Evolutionary conservation across 108 stramenopile species (phyloP), one percentile per base, ranked within the genome.

Genomic region (Cyclotella sp.): DNA sequence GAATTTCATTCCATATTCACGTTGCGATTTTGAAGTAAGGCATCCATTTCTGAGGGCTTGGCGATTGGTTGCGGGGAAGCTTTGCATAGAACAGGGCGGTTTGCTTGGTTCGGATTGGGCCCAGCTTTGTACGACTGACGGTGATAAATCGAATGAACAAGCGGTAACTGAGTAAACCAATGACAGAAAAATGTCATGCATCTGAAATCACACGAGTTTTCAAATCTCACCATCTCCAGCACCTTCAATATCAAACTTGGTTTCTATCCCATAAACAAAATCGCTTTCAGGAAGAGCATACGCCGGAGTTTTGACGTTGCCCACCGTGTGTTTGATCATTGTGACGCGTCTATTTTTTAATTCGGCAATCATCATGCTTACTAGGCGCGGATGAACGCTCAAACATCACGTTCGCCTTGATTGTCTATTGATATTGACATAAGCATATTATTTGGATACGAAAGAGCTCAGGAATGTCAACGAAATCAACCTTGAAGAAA

Each of bases 51-150:
- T 77, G 10, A 86, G 79, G 2, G 85, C 85, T 54, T 76, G 63
- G 18, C 82, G 78, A 68, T 83, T 86, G 22, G 85, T 83, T 28
- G 78, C 82, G 22, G 85, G 85, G 62, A 84, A 86, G 52, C 73
- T 79, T 68, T 75, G 82, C 79, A 80, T 75, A 10, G 79, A 76
- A 34, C 74, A 67, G 10, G 81, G 65, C 21, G 73, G 73, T 58
- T 72, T 70, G 0, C 69, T 72, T n/a, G 80, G 68, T 51, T 72
- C 66, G 26, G 63, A 51, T 9, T 68, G 57, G 2, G 77, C 73
- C 82, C 82, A 83, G 41, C 73, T 79, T 53, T 83, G 78, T n/a
- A 83, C 40, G 28, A 83, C 82, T 83, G 52, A 5, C 34, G 34
- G 2, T n/a, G n/a, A n/a, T 34, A 74, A 54, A 29, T n/a, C 49